Conservation (phyloP, 768 basidiomycete genomes). For the Lactarius deliciosus region DNA sequence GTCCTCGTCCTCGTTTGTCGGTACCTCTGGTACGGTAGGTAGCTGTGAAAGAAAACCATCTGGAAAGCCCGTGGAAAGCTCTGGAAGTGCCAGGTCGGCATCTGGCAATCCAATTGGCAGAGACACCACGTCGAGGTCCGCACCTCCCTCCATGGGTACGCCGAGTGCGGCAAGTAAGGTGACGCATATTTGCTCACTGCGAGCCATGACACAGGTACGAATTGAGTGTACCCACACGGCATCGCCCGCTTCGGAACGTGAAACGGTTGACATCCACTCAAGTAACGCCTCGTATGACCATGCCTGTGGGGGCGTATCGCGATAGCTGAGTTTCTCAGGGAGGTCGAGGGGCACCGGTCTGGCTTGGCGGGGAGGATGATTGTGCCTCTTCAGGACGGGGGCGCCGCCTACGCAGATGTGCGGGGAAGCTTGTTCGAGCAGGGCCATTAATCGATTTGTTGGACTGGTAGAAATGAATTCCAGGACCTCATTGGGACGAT, state of each 20-base stretch:
- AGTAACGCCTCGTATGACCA: conserved; percentile 29
- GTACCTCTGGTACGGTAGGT: conserved; percentile 21
- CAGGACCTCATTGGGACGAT: conserved; percentile 28
- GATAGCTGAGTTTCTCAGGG: conserved; percentile 1
- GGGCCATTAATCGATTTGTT: conserved; percentile 29
- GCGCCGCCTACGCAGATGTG: conserved; percentile 19
- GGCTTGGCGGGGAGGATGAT: not conserved
- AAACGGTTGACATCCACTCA: conserved; percentile 28
- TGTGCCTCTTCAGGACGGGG: not conserved
- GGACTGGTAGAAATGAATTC: conserved; percentile 29
- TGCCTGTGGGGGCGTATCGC: conserved; percentile 7
- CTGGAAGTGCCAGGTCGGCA: conserved; percentile 12
- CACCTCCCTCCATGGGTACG: conserved; percentile 30
- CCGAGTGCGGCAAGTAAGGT: conserved; percentile 29
- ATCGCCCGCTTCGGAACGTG: conserved; percentile 25
- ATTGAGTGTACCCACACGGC: conserved; percentile 26
- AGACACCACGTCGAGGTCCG: conserved; percentile 23
- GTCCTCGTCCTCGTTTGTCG: conserved; percentile 20
- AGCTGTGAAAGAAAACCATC: conserved; percentile 16
- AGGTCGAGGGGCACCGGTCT: not conserved
- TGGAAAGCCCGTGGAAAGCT: conserved; percentile 16
- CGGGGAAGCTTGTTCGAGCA: conserved; percentile 30
- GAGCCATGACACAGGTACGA: conserved; percentile 29
- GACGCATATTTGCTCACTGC: conserved; percentile 30
- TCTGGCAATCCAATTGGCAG: conserved; percentile 23